phyloP scores from a whole-genome alignment of 2,329 filamentous ascomycete species.

The Metarhizium guizhouense region DNA sequence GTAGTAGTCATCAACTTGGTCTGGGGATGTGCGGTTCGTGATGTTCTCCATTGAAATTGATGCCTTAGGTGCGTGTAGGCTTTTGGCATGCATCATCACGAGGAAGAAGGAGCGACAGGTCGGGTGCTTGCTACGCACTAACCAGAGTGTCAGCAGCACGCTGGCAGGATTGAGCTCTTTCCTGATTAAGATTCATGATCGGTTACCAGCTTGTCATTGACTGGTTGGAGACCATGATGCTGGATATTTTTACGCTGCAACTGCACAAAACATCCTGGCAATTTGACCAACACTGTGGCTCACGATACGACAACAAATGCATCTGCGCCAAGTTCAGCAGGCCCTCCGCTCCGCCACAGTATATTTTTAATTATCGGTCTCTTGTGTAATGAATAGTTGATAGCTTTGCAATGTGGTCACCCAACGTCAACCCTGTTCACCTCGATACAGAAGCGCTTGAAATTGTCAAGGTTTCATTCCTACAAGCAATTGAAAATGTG shows the following conservation, averaged over 20 bases:
- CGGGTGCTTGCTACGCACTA: background rate
- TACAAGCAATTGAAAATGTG: too few relatives aligned
- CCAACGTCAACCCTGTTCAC: background rate
- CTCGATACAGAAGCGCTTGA: background rate
- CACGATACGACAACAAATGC: too few relatives aligned
- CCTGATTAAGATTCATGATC: too few relatives aligned
- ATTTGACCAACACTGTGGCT: too few relatives aligned
- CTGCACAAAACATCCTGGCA: too few relatives aligned
- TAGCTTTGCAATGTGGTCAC: background rate
- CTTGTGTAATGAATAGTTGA: background rate
- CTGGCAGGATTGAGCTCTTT: background rate
- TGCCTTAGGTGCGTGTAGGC: background rate
- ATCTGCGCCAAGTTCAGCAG: background rate
- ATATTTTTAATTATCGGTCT: background rate
- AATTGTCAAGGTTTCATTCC: too few relatives aligned
- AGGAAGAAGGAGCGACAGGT: background rate
- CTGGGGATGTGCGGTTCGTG: background rate
- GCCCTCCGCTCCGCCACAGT: background rate
- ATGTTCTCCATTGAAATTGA: background rate
- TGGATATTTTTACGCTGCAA: too few relatives aligned
- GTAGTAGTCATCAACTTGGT: background rate
- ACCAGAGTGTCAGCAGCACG: background rate
- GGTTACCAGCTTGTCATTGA: too few relatives aligned
- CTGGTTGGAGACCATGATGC: too few relatives aligned
- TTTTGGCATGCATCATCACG: background rate